Evolutionary conservation across 768 basidiomycete species (phyloP), one percentile per base, ranked within the genome.

Genomic region (Grammothele lineata): DNA sequence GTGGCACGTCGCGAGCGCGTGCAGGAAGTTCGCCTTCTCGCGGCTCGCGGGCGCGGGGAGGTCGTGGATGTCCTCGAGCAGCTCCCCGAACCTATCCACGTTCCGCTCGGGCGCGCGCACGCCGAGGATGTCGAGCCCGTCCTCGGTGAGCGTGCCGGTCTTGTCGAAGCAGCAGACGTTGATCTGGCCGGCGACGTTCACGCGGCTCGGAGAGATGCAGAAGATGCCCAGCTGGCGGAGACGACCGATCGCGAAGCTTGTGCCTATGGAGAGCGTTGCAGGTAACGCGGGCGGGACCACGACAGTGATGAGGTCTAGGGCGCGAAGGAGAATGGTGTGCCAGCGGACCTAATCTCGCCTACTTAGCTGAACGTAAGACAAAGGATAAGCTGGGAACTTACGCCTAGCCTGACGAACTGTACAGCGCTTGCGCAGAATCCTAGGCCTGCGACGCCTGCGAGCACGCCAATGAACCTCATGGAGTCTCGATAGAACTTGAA

Each of bases 151-250:
- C 8, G 96, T 99, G 7, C 96, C 96, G 1, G 96, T 99, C 70
- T 99, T 99, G 73, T 99, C 96, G 59, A 99, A 99, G 62, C 94
- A 97, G 58, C 92, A 92, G 9, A 98, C 86, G 55, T 98, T 97
- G 68, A 98, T 74, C 69, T 96, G 94, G 9, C 96, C 96, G 1
- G 83, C 91, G 37, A 99, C 80, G 58, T 99, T 99, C 58, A 99
- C 88, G 38, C 96, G 74, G 56, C 85, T 93, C 0, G 96, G 96
- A 0, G 96, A 92, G 51, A 97, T 98, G 65, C 96, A 99, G 71
- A 87, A 98, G 45, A 99, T 88, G 11, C 87, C 90, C 22, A 74
- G 69, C 62, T 87, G 91, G 41, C 92, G 85, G 15, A 99, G 78
- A 44, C 96, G 83, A 24, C 77, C 72, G 47, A 98, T 87, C 25